Percentiles rank a stretch among this genome's conserved stretches.
Evolutionary conservation across 805 yeast genomes (phyloP).

Genomic region (Metschnikowia kofuensis): DNA sequence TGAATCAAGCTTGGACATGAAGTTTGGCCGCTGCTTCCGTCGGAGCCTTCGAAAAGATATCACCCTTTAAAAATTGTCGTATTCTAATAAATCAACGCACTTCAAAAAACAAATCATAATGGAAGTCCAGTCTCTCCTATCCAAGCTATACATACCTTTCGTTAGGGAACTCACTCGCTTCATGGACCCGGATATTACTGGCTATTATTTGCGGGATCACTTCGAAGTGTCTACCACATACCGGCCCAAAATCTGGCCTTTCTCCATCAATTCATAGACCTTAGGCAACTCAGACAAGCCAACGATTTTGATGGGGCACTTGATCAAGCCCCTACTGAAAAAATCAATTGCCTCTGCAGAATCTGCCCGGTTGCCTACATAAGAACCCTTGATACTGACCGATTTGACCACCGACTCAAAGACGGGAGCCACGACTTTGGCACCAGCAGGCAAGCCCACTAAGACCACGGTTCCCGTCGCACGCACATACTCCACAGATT

Average conservation of each 20-base stretch:
- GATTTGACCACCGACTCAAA: slow-evolving; percentile 73
- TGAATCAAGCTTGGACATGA: no score
- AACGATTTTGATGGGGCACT: slow-evolving; percentile 71
- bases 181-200: no score
- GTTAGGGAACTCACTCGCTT: no score
- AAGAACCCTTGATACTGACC: slow-evolving; percentile 72
- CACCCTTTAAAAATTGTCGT: no score
- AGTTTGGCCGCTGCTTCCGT: no score
- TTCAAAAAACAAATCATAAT: no score
- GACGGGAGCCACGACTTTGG: slow-evolving; percentile 66
- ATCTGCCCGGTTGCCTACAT: slow-evolving; percentile 88
- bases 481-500: slow-evolving; percentile 37
- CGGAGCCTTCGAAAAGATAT: no score
- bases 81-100: no score
- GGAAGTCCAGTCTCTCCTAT: no score
- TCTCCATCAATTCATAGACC: slow-evolving; percentile 74
- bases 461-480: slow-evolving; percentile 33
- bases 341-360: slow-evolving; percentile 77
- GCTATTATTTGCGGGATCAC: not conserved
- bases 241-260: slow-evolving; percentile 85
- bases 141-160: no score
- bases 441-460: slow-evolving; percentile 80
- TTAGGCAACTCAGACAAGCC: slow-evolving; percentile 68
- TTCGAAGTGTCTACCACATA: slow-evolving; percentile 74
- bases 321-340: slow-evolving; percentile 67